phyloP scores from a whole-genome alignment of 345 rosid species.

The Barbarea vulgaris region DNA sequence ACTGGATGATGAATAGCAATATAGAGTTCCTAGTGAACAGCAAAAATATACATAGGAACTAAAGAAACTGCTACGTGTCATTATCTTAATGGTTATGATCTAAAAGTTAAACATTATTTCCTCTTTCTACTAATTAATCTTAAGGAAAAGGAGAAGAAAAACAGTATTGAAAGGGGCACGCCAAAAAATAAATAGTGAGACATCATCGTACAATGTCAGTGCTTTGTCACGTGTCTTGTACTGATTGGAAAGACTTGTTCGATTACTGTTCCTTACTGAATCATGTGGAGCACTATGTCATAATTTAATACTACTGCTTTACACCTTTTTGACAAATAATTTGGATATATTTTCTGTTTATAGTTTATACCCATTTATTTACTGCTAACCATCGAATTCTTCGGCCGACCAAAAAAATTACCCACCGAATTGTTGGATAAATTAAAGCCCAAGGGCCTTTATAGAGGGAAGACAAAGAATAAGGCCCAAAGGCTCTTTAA shows the following conservation, averaged over 20 bases:
- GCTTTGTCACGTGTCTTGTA: constrained; percentile 31
- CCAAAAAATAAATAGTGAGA: background rate
- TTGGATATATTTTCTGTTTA: background rate
- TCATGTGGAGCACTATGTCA: background rate
- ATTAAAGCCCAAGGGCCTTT: background rate
- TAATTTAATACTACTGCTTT: background rate
- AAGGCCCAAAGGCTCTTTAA: constrained; percentile 6
- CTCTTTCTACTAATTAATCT: constrained; percentile 1
- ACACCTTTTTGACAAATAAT: background rate
- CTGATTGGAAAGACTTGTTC: constrained; percentile 14
- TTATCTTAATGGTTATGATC: background rate
- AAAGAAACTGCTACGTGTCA: background rate
- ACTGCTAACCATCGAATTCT: background rate
- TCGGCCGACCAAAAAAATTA: background rate
- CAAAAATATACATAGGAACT: background rate
- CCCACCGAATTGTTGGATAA: background rate
- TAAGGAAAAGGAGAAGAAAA: background rate
- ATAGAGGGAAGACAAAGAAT: background rate
- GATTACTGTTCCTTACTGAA: background rate
- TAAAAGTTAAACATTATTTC: background rate
- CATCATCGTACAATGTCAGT: constrained; percentile 44
- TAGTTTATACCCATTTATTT: too few species aligned
- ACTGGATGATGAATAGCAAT: background rate
- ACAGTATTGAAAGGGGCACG: constrained; percentile 16
- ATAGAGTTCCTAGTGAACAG: background rate